Evolutionary conservation across 306 rosid species (phyloP).

Genomic region (Geum urbanum): DNA sequence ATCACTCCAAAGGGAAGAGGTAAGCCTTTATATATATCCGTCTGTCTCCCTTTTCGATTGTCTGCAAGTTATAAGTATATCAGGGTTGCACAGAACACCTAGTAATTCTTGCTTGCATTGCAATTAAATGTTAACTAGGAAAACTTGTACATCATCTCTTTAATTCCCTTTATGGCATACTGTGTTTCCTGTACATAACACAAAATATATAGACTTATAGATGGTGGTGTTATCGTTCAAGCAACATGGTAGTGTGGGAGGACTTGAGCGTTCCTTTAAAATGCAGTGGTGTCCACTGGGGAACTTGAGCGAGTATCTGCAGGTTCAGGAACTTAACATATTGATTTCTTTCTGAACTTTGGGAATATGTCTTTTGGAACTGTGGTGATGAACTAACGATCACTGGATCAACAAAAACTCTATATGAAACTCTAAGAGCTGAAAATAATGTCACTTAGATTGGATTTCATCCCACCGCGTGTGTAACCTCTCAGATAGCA

Average conservation of each 20-base stretch:
- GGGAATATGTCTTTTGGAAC: neutral
- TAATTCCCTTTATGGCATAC: neutral
- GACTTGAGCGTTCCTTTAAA: neutral
- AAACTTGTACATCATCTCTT: neutral
- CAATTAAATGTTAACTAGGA: neutral
- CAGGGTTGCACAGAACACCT: neutral
- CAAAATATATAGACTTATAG: neutral
- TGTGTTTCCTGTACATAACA: neutral
- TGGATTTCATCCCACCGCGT: neutral
- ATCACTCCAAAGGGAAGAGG: constrained; percentile 95
- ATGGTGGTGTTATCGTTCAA: neutral
- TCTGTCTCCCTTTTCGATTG: neutral
- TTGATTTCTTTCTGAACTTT: neutral
- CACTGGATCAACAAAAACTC: neutral
- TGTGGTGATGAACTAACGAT: neutral
- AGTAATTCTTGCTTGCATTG: neutral
- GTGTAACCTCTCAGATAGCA: neutral
- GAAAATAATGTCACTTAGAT: neutral
- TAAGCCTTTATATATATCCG: constrained; percentile 16
- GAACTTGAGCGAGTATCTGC: neutral
- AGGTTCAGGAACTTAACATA: neutral
- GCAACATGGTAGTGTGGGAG: neutral
- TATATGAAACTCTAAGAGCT: neutral
- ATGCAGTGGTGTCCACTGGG: neutral
- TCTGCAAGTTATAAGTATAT: neutral